These are phyloP conservation scores for Clitopilus hobsonii DNA, from an alignment of 768 basidiomycete species.

Conservation along the genomic window DNA sequence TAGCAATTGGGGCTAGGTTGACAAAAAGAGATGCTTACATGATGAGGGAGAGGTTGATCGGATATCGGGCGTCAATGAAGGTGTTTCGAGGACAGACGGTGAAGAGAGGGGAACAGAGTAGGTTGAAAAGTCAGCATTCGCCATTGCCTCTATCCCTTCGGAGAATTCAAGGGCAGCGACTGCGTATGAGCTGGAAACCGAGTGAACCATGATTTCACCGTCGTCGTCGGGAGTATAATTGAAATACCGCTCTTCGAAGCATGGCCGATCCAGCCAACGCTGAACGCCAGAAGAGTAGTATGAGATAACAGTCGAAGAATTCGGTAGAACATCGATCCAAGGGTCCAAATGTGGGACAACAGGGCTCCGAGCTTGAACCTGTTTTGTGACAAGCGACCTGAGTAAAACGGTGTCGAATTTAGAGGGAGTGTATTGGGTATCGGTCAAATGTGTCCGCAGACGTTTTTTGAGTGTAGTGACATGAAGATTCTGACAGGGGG, in stretches of 20 bases:
- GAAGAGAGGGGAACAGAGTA: background rate
- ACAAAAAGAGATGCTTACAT: constrained; percentile 11
- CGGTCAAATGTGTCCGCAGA: constrained; percentile 42
- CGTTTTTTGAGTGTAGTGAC: constrained; percentile 44
- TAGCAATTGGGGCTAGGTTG: constrained; percentile 1
- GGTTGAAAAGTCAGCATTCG: constrained; percentile 34
- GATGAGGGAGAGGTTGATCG: constrained; percentile 7
- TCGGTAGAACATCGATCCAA: constrained; percentile 21
- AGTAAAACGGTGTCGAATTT: constrained; percentile 39
- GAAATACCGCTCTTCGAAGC: constrained; percentile 67
- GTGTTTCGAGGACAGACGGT: constrained; percentile 7
- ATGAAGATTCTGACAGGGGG: constrained; percentile 34
- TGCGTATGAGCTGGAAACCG: constrained; percentile 47
- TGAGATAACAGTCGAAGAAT: background rate
- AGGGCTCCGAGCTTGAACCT: constrained; percentile 17
- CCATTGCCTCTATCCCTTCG: constrained; percentile 59
- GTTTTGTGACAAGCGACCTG: constrained; percentile 34
- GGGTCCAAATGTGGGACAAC: constrained; percentile 18
- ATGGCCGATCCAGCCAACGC: constrained; percentile 68
- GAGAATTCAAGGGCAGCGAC: constrained; percentile 75
- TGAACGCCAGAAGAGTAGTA: constrained; percentile 46
- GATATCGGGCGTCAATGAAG: background rate
- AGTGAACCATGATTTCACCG: constrained; percentile 30
- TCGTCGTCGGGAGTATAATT: constrained; percentile 45
- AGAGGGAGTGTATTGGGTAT: constrained; percentile 24